These are phyloP conservation scores for Ogataea allantospora DNA, from an alignment of 805 yeast species.

Conservation along the genomic window DNA sequence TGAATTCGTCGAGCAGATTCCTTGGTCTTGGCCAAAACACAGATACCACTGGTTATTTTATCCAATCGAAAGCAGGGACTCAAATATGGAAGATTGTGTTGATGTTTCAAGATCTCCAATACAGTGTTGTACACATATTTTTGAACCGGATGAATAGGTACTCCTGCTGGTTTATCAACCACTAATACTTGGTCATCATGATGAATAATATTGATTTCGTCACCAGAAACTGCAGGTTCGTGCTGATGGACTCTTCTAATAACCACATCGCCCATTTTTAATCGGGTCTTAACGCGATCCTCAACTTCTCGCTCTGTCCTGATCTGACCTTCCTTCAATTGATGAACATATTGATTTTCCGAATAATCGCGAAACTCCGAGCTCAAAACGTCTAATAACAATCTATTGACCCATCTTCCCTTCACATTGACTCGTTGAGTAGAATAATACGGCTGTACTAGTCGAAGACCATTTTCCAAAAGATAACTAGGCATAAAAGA, in stretches of 20 bases:
- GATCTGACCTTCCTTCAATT: conserved; percentile 22
- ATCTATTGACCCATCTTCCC: conserved; percentile 43
- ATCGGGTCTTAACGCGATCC: conserved; percentile 22
- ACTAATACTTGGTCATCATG: conserved; percentile 37
- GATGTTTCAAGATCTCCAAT: conserved; percentile 43
- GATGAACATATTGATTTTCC: conserved; percentile 22
- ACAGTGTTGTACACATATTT: conserved; percentile 44
- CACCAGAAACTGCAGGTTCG: conserved; percentile 27
- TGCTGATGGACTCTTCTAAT: conserved; percentile 30
- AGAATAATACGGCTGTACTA: conserved; percentile 42
- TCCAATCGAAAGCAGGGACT: conserved; percentile 51
- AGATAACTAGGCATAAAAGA: conserved; percentile 19
- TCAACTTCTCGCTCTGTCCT: conserved; percentile 17
- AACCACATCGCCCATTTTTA: conserved; percentile 31
- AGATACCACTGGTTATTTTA: conserved; percentile 52
- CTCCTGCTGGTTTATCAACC: conserved; percentile 50
- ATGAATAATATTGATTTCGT: conserved; percentile 17
- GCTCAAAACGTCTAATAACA: conserved; percentile 38
- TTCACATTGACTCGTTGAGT: conserved; percentile 38
- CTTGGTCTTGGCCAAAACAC: conserved; percentile 43
- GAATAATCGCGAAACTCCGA: conserved; percentile 38
- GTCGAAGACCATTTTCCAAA: conserved; percentile 36
- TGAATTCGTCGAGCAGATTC: conserved; percentile 35
- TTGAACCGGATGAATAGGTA: conserved; percentile 56
- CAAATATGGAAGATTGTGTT: conserved; percentile 20